Conservation (phyloP, 495 filamentous ascomycete species). For the Tuber magnatum region DNA sequence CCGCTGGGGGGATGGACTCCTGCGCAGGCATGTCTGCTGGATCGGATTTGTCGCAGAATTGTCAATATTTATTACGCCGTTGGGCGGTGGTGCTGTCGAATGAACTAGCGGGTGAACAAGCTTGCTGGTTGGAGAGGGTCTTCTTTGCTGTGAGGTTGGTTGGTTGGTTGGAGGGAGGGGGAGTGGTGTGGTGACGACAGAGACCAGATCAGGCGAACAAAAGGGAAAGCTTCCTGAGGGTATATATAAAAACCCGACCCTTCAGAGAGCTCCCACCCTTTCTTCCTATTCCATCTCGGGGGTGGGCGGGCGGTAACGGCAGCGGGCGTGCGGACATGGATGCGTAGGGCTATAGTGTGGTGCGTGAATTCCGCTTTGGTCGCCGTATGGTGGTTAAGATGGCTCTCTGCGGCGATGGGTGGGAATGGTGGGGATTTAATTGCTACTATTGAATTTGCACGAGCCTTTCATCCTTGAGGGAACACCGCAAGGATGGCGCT, state of each 20-base stretch:
- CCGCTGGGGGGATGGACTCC: slow-evolving; percentile 46
- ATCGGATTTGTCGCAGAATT: not conserved
- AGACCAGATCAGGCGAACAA: not conserved
- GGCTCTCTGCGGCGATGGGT: not conserved
- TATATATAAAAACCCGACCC: not conserved
- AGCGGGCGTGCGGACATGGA: not conserved
- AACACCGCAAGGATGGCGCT: not conserved
- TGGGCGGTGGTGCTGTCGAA: not conserved
- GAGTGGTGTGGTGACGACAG: not conserved
- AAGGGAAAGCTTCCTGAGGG: not conserved
- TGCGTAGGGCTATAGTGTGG: not conserved
- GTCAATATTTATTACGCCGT: not conserved
- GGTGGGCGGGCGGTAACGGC: not conserved
- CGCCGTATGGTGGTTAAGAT: not conserved
- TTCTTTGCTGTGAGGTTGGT: not conserved
- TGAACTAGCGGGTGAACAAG: not conserved
- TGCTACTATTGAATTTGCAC: not conserved
- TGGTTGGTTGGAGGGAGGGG: not conserved
- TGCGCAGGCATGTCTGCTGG: slow-evolving; percentile 22
- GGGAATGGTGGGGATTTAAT: not conserved
- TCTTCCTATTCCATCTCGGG: not conserved
- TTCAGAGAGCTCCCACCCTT: not conserved
- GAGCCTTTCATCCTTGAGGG: not conserved
- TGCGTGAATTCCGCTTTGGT: not conserved
- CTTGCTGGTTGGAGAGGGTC: not conserved